Evolutionary conservation across 164 flowering plant genomes (phyloP).

Genomic region (Tetracentron sinense): DNA sequence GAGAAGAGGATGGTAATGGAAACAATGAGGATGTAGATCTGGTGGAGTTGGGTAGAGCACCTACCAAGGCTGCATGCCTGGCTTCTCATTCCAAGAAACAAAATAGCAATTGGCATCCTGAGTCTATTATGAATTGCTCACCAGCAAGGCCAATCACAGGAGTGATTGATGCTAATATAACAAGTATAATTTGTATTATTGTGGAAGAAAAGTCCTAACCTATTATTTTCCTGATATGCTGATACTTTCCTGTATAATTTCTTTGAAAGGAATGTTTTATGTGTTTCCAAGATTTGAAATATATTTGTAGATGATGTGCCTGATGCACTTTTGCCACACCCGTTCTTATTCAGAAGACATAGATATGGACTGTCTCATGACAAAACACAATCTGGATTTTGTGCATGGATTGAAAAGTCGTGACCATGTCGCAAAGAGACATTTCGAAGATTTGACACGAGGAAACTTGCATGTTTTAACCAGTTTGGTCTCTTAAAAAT

Average conservation of each 20-base stretch:
- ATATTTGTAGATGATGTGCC: too few species aligned
- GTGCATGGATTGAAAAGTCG: too few species aligned
- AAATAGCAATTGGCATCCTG: constrained; percentile 11
- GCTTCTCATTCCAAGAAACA: constrained; percentile 45
- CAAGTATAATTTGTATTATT: constrained; percentile 36
- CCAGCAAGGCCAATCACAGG: constrained; percentile 14
- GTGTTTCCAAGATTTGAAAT: not conserved
- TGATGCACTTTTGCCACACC: too few species aligned
- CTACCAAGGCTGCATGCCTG: constrained; percentile 46
- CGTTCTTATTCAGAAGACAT: too few species aligned
- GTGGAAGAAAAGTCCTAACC: not conserved
- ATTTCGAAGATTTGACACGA: too few species aligned
- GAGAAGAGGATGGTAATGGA: constrained; percentile 30
- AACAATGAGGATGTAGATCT: constrained; percentile 51
- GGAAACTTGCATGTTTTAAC: too few species aligned
- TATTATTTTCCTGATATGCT: too few species aligned
- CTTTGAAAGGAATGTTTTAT: too few species aligned
- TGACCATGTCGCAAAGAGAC: too few species aligned
- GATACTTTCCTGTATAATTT: not conserved
- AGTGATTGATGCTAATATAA: constrained; percentile 22
- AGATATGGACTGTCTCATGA: too few species aligned
- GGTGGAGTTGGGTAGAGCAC: constrained; percentile 56
- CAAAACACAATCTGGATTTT: too few species aligned
- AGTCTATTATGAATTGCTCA: constrained; percentile 16
- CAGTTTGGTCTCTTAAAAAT: too few species aligned